Base-by-base conservation (phyloP, 208 protist species). In the Wallacemonas sp. region DNA sequence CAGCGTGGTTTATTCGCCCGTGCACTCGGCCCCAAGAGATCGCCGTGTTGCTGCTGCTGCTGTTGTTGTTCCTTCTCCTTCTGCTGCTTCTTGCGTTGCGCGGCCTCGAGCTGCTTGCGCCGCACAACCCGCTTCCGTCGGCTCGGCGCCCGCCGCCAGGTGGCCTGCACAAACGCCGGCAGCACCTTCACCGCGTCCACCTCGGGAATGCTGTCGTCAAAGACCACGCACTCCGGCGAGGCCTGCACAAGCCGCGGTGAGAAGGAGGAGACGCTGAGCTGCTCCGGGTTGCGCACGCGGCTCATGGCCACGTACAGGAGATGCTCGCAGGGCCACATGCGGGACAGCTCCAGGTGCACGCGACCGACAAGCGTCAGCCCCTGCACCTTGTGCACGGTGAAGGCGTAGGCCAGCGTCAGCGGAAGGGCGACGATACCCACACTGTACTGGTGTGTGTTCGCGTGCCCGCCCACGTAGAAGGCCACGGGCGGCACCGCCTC, bases 371-470 rank as follows among this genome's bases (percentile, higher is more conserved):
- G 73, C n/a, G 86, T 93, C 44, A 97, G 67, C 0, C 91, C 91
- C 76, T 97, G 91, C 71, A 93, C 89, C 80, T 97, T 97, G 74
- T 97, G 91, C 70, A 97, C 91, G 10, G 91, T 97, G 72, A 97
- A 97, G 67, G 91, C 91, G 68, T 94, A 97, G 54, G 91, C 88
- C 14, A 94, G 67, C 38, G 79, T 83, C 42, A 97, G 86, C 4
- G 91, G 91, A 8, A 96, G 65, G 33, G 84, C 76, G 23, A 92
- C 66, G 20, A 93, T 67, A 8, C 74, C 78, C 41, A 86, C 61
- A 55, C 70, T 65, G 70, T 93, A 97, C 44, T 82, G 72, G 57
- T 93, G 79, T 36, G 89, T 94, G 70, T 89, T 90, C 5, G 82
- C 70, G 25, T 79, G 29, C 29, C 91, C 91, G 5, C 89, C 91